A percentile compares a stretch with the other conserved stretches of the same genome.
phyloP scores from a whole-genome alignment of 192 early-diverging fungal genomes.

The Coemansia reversa region DNA sequence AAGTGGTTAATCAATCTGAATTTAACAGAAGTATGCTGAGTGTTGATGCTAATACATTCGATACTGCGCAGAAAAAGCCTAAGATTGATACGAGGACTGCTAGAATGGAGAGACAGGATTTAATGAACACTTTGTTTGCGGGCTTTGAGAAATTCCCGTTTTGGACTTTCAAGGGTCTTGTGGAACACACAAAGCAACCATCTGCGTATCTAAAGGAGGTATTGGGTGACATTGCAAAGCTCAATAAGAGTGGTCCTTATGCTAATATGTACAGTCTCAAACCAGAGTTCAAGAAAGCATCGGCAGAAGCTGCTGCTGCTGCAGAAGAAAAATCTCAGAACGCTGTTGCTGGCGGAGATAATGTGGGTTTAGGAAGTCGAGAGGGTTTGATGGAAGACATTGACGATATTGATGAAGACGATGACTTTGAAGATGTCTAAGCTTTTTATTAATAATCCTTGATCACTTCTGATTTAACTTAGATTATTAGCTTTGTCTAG shows the following conservation, averaged over 20 bases:
- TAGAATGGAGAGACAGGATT: constrained; percentile 78
- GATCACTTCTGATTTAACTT: too few relatives aligned
- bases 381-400: constrained; percentile 6
- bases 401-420: constrained; percentile 43
- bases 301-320: constrained; percentile 22
- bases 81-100: constrained; percentile 72
- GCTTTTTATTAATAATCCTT: background rate
- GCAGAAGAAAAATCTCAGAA: constrained; percentile 1
- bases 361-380: background rate
- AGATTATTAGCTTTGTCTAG: too few relatives aligned
- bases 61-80: constrained; percentile 50
- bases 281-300: constrained; percentile 68
- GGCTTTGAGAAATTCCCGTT: constrained; percentile 79
- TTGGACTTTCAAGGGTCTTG: constrained; percentile 82
- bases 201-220: constrained; percentile 80
- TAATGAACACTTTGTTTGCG: constrained; percentile 81
- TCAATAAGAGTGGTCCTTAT: constrained; percentile 84
- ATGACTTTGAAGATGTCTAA: constrained; percentile 56
- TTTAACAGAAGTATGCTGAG: constrained; percentile 51
- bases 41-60: constrained; percentile 37
- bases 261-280: constrained; percentile 81
- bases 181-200: constrained; percentile 82
- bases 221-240: constrained; percentile 70
- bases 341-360: constrained; percentile 7
- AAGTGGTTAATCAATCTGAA: constrained; percentile 26